These are phyloP conservation scores for Colletotrichum graminicola DNA, from an alignment of 2,329 filamentous ascomycete species.

Conservation along the genomic window DNA sequence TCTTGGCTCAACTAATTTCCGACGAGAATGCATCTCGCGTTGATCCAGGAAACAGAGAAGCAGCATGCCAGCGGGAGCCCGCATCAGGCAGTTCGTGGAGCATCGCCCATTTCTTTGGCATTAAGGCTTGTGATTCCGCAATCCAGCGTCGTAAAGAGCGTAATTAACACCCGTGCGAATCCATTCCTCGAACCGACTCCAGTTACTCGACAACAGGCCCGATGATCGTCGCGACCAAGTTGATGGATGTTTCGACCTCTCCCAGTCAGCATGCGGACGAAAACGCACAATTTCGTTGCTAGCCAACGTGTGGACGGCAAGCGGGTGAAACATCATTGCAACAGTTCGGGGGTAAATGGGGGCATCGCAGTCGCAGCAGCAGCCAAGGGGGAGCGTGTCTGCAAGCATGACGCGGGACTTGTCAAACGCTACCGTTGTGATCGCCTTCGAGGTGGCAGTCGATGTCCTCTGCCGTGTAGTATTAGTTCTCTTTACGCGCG, in stretches of 20 bases:
- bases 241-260: background rate
- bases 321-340: conserved; percentile 28
- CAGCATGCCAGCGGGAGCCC: conserved; percentile 21
- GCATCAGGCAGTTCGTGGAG: background rate
- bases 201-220: background rate
- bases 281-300: background rate
- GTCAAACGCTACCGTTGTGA: background rate
- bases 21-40: conserved; percentile 11
- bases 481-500: no score
- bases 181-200: conserved; percentile 22
- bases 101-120: conserved; percentile 14
- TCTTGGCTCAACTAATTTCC: conserved; percentile 25
- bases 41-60: conserved; percentile 19
- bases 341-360: conserved; percentile 1
- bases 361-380: background rate
- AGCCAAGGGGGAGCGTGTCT: background rate
- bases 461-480: background rate
- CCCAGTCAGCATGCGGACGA: background rate
- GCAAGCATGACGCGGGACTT: background rate
- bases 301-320: conserved; percentile 8
- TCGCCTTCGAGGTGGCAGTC: background rate
- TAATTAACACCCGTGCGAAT: background rate
- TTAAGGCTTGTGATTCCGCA: conserved; percentile 24
- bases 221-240: conserved; percentile 9
- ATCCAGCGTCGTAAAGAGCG: conserved; percentile 16